Evolutionary conservation across 257 asterid genomes (phyloP).

Genomic region (Solanum bulbocastanum): DNA sequence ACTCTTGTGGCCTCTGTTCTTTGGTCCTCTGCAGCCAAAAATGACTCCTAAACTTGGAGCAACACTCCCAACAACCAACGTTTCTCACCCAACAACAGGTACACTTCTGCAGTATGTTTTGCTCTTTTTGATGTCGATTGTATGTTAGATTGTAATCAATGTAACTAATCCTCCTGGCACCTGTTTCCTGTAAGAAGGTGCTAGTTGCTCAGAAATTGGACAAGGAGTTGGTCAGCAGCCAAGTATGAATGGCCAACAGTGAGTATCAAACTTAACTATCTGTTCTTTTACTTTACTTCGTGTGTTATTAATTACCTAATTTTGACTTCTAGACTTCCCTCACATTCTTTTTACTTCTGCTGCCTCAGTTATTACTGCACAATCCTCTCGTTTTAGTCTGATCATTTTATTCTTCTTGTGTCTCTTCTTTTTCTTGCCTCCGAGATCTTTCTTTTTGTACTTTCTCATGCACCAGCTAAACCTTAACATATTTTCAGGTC

Average conservation of each 20-base stretch:
- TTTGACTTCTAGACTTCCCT: background rate
- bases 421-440: background rate
- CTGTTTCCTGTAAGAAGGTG: background rate
- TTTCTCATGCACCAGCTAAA: background rate
- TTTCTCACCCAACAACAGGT: background rate
- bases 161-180: background rate
- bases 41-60: background rate
- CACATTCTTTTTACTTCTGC: background rate
- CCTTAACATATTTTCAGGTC: slow-evolving; percentile 3
- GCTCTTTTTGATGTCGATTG: background rate
- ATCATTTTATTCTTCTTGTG: background rate
- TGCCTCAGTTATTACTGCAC: background rate
- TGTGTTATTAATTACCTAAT: background rate
- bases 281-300: background rate
- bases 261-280: background rate
- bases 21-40: background rate
- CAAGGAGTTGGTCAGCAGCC: background rate
- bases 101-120: background rate
- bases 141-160: background rate
- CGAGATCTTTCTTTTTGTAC: background rate
- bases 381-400: background rate
- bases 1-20: background rate
- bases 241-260: background rate
- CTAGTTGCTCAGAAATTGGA: background rate
- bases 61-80: background rate